Base-by-base conservation (phyloP, 2,329 filamentous ascomycete genomes). In the Trichoderma endophyticum region DNA sequence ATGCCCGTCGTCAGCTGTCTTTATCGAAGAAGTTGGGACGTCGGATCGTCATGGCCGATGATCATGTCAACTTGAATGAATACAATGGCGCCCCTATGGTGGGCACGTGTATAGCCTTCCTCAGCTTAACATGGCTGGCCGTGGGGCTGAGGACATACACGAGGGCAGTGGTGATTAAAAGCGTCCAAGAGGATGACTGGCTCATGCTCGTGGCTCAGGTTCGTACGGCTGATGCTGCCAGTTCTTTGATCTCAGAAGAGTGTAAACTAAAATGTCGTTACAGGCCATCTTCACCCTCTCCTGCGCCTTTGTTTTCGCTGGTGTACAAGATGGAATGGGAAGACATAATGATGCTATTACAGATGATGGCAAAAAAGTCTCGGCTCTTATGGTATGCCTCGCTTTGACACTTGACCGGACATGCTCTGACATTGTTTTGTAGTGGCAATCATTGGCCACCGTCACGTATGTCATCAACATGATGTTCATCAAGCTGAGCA, bases 401-500 rank as follows among this genome's bases (percentile, higher is more conserved):
- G n/a, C 11, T 34, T 6, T 32, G 8, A 6, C 18, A 21, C 30
- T 8, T 26, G 5, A 51, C 24, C n/a, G n/a, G 21, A 12, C 4
- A 34, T 9, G 18, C 21, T 6, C 28, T 70, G 18, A 36, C 36
- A 14, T n/a, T 60, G 14, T 0, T 28, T 34, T 21, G 11, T 51
- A 86, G 82, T 87, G 83, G 79, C 86, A 88, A 80, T 84, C 86
- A 28, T 75, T 88, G 34, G 84, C 85, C 12, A 85, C 86, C 1
- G 84, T 82, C 7, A 83, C 83, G 2, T 88, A 88, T 70, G 79
- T 88, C 59, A 73, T 84, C 11, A 82, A 86, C 73, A 88, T 89
- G 86, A 84, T 87, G 82, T 84, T 88, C 73, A 84, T 87, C 78
- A 89, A 89, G 78, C 78, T 88, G 65, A 86, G 86, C 78, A 87